Conservation (phyloP, 768 basidiomycete species). For the Calocera viscosa region DNA sequence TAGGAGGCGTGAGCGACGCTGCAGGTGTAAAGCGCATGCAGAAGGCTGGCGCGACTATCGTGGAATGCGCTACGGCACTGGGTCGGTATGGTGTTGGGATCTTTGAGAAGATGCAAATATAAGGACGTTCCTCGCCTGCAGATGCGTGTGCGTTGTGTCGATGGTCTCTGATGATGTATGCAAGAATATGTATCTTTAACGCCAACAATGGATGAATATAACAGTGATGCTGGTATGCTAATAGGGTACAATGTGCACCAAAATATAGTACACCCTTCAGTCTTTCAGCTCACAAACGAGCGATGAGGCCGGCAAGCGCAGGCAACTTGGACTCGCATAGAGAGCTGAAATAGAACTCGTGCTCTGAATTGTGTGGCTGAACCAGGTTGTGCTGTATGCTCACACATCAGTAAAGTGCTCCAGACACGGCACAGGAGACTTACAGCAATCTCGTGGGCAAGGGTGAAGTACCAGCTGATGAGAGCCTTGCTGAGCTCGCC, state of each 20-base stretch:
- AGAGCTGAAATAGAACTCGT: conserved; percentile 88
- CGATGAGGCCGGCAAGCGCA: conserved; percentile 22
- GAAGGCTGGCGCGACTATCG: conserved; percentile 57
- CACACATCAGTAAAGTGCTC: neutral
- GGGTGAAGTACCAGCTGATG: conserved; percentile 82
- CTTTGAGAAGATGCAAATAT: conserved; percentile 24
- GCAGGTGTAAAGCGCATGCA: conserved; percentile 55
- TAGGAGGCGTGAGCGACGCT: conserved; percentile 62
- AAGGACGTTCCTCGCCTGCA: neutral
- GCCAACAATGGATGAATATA: neutral
- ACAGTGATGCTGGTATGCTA: neutral
- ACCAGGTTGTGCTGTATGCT: conserved; percentile 58
- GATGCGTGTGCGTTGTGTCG: no score
- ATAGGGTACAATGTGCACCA: neutral
- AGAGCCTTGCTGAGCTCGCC: conserved; percentile 51
- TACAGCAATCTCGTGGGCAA: conserved; percentile 78
- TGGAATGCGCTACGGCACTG: conserved; percentile 49
- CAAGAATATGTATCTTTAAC: no score
- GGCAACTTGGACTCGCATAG: conserved; percentile 55
- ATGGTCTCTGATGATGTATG: no score
- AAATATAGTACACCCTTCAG: neutral
- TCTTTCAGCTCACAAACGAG: neutral
- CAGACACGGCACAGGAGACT: neutral
- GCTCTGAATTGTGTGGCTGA: conserved; percentile 74
- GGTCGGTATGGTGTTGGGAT: conserved; percentile 32